Evolutionary conservation across 2,329 filamentous ascomycete species (phyloP), one percentile per base, ranked within the genome.

Genomic region (Fonsecaea pedrosoi): DNA sequence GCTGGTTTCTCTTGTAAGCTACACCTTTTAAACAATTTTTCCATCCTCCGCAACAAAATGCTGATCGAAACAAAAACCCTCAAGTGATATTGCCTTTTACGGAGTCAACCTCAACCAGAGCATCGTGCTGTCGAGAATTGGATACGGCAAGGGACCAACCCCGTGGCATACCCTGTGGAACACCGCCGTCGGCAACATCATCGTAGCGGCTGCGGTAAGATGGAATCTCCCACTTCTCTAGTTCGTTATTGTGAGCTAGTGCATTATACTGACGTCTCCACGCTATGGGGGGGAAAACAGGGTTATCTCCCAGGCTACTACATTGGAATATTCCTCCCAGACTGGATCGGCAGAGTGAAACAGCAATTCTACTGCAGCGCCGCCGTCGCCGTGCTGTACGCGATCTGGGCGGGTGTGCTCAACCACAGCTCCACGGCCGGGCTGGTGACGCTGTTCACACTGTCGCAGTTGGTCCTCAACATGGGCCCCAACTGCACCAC

Each of bases 401-500:
- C 72, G 21, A 73, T 77, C 48, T 73, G 75, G 64, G 75, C 74
- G 15, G 74, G 74, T n/a, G 71, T 72, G 2, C 72, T 72, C 53
- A 64, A 67, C n/a, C 69, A 74, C 53, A 69, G 74, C 38, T 71
- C 70, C 13, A 74, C 73, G 5, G 72, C 64, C n/a, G 72, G 71
- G 1, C 66, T 74, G 40, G 73, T 76, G 64, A 70, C 72, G 4
- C 68, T 76, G n/a, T 72, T 76, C 54, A 71, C 73, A 37, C 72
- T 78, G 7, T 77, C 74, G 48, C 73, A 74, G 42, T 71, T 75
- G 34, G 68, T 77, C 62, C 77, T 79, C 38, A 64, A 62, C 53
- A 62, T 62, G 60, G 60, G 60, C 10, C 86, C 86, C 50, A 89
- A 89, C 71, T 86, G 85, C 0, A 82, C 88, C 10, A 89, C 86